Percentiles rank a stretch among this genome's conserved stretches.
Evolutionary conservation across 192 early-diverging fungal genomes (phyloP).

Genomic region (Umbelopsis isabellina): DNA sequence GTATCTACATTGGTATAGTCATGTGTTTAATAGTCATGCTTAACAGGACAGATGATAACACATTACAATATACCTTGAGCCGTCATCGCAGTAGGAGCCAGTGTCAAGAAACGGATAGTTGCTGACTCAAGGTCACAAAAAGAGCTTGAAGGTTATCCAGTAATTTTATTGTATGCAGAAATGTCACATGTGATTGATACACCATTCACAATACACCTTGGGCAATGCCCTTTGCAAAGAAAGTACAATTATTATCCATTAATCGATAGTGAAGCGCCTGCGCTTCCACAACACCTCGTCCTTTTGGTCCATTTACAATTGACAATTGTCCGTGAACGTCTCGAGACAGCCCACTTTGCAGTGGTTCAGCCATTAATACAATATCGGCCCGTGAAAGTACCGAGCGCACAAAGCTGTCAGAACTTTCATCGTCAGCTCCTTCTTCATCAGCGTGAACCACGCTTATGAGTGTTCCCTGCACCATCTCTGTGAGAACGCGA

Average conservation of each 20-base stretch:
- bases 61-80: not conserved
- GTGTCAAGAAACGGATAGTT: not conserved
- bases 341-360: conserved; percentile 56
- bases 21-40: not conserved
- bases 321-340: conserved; percentile 62
- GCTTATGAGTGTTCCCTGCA: conserved; percentile 53
- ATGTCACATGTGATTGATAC: conserved; percentile 1
- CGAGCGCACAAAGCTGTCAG: conserved; percentile 54
- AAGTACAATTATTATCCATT: conserved; percentile 60
- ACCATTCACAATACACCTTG: conserved; percentile 49
- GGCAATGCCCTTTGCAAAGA: conserved; percentile 63
- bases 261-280: conserved; percentile 60
- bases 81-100: not conserved
- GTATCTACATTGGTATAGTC: not conserved
- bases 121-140: not conserved
- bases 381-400: conserved; percentile 51
- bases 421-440: conserved; percentile 43
- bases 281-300: conserved; percentile 32
- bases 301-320: conserved; percentile 54
- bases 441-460: conserved; percentile 58
- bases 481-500: conserved; percentile 45
- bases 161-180: not conserved
- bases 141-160: too few relatives aligned
- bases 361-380: conserved; percentile 50
- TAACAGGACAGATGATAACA: not conserved